Conservation (phyloP, 208 protist genomes). For the Acanthamoeba lenticulata region DNA sequence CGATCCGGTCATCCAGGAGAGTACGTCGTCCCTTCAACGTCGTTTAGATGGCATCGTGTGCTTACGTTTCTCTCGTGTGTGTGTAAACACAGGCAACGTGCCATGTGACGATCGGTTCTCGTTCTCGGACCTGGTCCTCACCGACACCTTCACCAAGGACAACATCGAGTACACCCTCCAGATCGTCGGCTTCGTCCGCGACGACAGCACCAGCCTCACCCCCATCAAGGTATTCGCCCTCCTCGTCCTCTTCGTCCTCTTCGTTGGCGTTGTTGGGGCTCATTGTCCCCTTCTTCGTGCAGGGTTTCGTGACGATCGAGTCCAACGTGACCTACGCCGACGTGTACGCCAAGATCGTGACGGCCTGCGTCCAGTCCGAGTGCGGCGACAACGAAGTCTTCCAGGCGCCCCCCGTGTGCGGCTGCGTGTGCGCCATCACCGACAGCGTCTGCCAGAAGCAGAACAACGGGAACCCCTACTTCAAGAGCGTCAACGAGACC, state of each 20-base stretch:
- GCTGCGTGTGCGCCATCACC: slow-evolving; percentile 26
- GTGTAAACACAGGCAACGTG: slow-evolving; percentile 21
- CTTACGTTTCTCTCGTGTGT: no score
- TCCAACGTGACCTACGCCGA: not conserved
- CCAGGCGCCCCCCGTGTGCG: slow-evolving; percentile 33
- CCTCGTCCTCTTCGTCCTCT: no score
- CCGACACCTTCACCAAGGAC: slow-evolving; percentile 42
- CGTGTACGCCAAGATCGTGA: slow-evolving; percentile 52
- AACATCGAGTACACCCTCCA: slow-evolving; percentile 58
- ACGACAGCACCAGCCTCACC: not conserved
- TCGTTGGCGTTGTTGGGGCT: no score
- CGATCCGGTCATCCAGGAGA: slow-evolving; percentile 48
- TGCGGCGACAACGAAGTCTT: slow-evolving; percentile 35
- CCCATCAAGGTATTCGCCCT: slow-evolving; percentile 46
- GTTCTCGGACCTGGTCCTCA: slow-evolving; percentile 40
- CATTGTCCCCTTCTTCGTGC: no score
- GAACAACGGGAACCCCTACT: not conserved
- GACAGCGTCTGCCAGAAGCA: not conserved
- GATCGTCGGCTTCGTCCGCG: slow-evolving; percentile 9
- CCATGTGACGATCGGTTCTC: slow-evolving; percentile 36
- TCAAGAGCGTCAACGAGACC: not conserved
- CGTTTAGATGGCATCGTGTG: no score
- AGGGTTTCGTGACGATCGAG: slow-evolving; percentile 6
- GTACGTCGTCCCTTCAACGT: not conserved
- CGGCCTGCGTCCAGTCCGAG: not conserved